These are phyloP conservation scores for Trypanosoma mega DNA, from an alignment of 208 protist genomes.

Conservation along the genomic window DNA sequence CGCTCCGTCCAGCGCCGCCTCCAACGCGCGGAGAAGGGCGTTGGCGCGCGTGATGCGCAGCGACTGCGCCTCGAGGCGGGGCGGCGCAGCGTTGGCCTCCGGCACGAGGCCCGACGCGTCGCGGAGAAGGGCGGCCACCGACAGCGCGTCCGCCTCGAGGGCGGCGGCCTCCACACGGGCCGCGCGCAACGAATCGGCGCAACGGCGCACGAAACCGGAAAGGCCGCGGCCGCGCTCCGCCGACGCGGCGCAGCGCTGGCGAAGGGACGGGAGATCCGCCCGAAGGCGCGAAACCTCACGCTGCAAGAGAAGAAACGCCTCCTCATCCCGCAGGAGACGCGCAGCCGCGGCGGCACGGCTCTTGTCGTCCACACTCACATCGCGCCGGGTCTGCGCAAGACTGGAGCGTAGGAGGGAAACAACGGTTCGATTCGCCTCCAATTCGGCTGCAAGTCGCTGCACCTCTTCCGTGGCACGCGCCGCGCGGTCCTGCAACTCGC, in stretches of 20 bases:
- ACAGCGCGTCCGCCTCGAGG: not conserved
- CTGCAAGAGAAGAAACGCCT: not conserved
- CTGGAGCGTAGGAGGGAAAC: not conserved
- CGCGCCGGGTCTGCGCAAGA: not conserved
- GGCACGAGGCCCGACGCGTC: too few species aligned
- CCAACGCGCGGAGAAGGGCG: not conserved
- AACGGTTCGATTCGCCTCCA: not conserved
- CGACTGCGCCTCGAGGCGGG: not conserved
- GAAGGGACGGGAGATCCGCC: too few species aligned
- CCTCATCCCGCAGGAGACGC: not conserved
- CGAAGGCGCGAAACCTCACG: not conserved
- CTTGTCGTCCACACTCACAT: not conserved
- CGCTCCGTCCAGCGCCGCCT: not conserved
- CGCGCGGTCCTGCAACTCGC: constrained; percentile 40
- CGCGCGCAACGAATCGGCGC: not conserved
- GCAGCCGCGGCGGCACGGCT: not conserved
- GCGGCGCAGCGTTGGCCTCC: not conserved
- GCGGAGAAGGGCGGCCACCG: too few species aligned
- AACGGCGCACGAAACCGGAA: too few species aligned
- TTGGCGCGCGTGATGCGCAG: not conserved
- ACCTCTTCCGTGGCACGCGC: constrained; percentile 33
- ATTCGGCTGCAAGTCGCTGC: not conserved
- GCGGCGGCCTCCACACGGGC: not conserved
- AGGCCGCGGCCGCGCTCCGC: too few species aligned
- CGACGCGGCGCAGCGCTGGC: too few species aligned